A percentile compares a stretch with the other conserved stretches of the same genome.
phyloP scores from a whole-genome alignment of 768 basidiomycete species.

The Baorangia bicolor region DNA sequence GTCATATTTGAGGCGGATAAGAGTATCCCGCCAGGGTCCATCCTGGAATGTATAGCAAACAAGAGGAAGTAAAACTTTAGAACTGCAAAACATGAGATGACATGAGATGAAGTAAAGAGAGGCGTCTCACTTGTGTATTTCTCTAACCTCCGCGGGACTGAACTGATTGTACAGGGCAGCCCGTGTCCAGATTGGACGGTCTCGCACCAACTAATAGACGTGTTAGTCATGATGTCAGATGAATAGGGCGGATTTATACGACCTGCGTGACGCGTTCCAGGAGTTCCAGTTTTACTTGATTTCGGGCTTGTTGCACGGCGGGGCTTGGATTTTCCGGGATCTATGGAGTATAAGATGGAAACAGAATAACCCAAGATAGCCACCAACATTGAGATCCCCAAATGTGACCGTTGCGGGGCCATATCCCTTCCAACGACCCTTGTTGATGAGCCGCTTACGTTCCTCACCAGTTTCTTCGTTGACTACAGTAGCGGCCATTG shows the following conservation, averaged over 20 bases:
- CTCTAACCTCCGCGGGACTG: conserved; percentile 58
- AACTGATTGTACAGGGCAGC: conserved; percentile 83
- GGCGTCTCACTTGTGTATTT: conserved; percentile 67
- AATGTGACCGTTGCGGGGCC: conserved; percentile 74
- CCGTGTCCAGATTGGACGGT: conserved; percentile 90
- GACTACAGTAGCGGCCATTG: conserved; percentile 62
- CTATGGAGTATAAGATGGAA: conserved; percentile 32
- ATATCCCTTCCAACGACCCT: conserved; percentile 82
- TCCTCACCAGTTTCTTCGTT: conserved; percentile 81
- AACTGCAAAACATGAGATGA: conserved; percentile 44
- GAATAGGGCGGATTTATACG: neutral
- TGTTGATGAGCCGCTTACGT: conserved; percentile 79
- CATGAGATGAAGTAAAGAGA: neutral
- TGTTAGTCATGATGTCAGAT: conserved; percentile 9
- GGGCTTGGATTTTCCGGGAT: conserved; percentile 66
- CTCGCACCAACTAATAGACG: conserved; percentile 58
- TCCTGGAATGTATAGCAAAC: conserved; percentile 89
- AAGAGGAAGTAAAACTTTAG: conserved; percentile 76
- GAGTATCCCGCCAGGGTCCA: conserved; percentile 91
- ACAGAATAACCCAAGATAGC: neutral
- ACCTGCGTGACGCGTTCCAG: conserved; percentile 57
- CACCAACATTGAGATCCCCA: conserved; percentile 47
- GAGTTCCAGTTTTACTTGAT: conserved; percentile 53
- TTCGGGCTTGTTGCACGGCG: conserved; percentile 58
- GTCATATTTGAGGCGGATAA: conserved; percentile 86